These are phyloP conservation scores for Coccomyxa subellipsoidea DNA, from an alignment of 163 green algal genomes.

Conservation along the genomic window DNA sequence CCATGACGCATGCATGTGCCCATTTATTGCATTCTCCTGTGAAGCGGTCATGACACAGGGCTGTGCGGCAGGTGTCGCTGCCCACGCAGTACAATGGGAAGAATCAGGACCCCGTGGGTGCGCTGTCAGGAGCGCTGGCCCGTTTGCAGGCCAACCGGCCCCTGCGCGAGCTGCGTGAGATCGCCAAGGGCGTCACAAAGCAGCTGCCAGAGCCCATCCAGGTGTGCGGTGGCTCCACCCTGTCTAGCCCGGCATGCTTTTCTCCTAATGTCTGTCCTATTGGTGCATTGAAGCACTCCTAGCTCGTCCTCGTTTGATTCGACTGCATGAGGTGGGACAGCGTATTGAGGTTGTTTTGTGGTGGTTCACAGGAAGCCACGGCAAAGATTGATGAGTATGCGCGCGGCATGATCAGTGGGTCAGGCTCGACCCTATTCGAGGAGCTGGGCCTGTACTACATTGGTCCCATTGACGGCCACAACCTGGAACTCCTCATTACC, in stretches of 20 bases:
- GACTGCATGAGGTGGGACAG: no score
- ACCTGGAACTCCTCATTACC: conserved; percentile 86
- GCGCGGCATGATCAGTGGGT: conserved; percentile 96
- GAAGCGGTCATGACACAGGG: background rate
- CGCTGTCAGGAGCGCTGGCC: conserved; percentile 82
- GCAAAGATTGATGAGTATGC: conserved; percentile 99
- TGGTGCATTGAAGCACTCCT: no score
- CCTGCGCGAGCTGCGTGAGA: conserved; percentile 95
- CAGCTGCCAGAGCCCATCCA: conserved; percentile 86
- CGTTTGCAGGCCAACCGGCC: conserved; percentile 89
- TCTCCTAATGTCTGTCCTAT: no score
- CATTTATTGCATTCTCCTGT: no score
- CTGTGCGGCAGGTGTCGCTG: conserved; percentile 80
- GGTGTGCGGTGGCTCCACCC: no score
- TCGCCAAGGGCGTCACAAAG: conserved; percentile 97
- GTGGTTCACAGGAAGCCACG: conserved; percentile 78
- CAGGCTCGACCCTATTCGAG: conserved; percentile 95
- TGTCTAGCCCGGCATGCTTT: no score
- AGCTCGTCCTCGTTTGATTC: no score
- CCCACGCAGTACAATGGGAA: conserved; percentile 97
- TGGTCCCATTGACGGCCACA: conserved; percentile 96
- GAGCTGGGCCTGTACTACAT: conserved; percentile 99
- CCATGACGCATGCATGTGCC: no score
- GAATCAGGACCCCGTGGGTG: conserved; percentile 93
- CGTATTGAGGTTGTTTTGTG: background rate